Conservation (phyloP, 257 asterid species). For the Jasminum sambac region DNA sequence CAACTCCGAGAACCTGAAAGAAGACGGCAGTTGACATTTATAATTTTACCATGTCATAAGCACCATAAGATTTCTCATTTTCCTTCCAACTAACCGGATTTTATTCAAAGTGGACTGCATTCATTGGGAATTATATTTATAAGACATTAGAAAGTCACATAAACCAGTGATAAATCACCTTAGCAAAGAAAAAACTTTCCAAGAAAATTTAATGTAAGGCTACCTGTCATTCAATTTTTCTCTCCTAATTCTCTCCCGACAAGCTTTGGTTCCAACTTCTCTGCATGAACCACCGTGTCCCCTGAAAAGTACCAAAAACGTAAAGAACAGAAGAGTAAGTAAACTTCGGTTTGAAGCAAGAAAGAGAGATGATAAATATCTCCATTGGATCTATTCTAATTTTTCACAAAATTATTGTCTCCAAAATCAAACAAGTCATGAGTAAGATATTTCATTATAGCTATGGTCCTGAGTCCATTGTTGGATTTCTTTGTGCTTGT, state of each 20-base stretch:
- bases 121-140: neutral
- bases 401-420: neutral
- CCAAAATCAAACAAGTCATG: neutral
- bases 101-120: neutral
- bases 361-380: neutral
- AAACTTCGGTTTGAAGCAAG: neutral
- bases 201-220: slow-evolving; percentile 7
- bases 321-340: neutral
- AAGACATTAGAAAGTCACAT: neutral
- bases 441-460: neutral
- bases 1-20: slow-evolving; percentile 64
- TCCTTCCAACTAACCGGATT: slow-evolving; percentile 2
- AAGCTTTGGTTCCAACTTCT: slow-evolving; percentile 61
- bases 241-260: slow-evolving; percentile 76
- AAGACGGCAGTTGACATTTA: too few species aligned
- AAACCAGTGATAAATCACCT: slow-evolving; percentile 2
- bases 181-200: neutral
- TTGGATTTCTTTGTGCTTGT: slow-evolving; percentile 8
- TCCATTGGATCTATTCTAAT: neutral
- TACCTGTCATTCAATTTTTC: slow-evolving; percentile 74
- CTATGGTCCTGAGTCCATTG: neutral
- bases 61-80: neutral
- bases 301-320: slow-evolving; percentile 35
- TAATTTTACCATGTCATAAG: slow-evolving; percentile 1
- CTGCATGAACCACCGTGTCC: slow-evolving; percentile 44